phyloP scores from a whole-genome alignment of 2,329 filamentous ascomycete genomes.

The Xylaria sp. region DNA sequence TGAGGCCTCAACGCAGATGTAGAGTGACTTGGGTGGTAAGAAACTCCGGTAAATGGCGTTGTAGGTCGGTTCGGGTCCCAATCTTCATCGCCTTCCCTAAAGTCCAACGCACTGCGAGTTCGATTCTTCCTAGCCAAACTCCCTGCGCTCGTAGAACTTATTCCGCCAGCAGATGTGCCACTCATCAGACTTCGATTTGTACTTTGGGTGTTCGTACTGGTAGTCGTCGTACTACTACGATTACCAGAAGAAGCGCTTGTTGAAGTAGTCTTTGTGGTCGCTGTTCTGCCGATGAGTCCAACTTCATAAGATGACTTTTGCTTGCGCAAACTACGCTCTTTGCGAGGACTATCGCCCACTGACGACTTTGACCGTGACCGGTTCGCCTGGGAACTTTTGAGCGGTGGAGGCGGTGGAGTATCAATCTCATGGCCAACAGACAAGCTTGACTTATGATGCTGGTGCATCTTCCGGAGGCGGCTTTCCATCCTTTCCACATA shows the following conservation, averaged over 20 bases:
- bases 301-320: conserved; percentile 85
- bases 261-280: conserved; percentile 86
- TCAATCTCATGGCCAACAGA: conserved; percentile 50
- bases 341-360: conserved; percentile 56
- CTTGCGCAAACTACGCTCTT: conserved; percentile 63
- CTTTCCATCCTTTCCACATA: conserved; percentile 95
- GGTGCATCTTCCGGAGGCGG: conserved; percentile 77
- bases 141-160: conserved; percentile 94
- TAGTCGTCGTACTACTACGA: conserved; percentile 72
- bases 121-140: conserved; percentile 85
- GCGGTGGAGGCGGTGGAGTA: conserved; percentile 48
- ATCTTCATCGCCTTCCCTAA: conserved; percentile 60
- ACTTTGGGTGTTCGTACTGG: conserved; percentile 76
- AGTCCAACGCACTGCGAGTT: conserved; percentile 72
- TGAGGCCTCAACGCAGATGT: conserved; percentile 66
- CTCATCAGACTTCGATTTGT: conserved; percentile 94
- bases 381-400: conserved; percentile 62
- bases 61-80: conserved; percentile 65
- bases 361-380: conserved; percentile 70
- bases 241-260: conserved; percentile 81
- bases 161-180: conserved; percentile 85
- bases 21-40: conserved; percentile 89
- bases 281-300: conserved; percentile 77
- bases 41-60: conserved; percentile 79
- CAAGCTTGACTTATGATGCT: conserved; percentile 62